phyloP scores from a whole-genome alignment of 331 rosid genomes.

The Cydonia oblonga region DNA sequence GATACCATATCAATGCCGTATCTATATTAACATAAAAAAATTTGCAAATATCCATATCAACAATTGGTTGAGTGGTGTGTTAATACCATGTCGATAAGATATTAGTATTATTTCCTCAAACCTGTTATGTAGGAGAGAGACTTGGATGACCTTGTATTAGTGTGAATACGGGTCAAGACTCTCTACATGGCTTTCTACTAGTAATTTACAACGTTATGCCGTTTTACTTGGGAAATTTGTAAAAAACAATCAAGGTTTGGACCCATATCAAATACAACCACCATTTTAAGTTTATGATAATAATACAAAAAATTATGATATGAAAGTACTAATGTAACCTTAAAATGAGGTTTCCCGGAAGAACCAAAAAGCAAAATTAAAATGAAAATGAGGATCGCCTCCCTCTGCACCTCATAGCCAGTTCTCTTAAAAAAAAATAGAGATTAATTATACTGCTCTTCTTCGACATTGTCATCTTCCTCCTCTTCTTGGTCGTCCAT shows the following conservation, averaged over 20 bases:
- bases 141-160: neutral
- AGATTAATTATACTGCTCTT: conserved; percentile 19
- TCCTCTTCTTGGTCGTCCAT: conserved; percentile 51
- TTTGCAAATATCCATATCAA: too few species aligned
- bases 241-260: too few species aligned
- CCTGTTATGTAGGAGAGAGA: neutral
- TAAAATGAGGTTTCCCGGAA: too few species aligned
- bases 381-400: conserved; percentile 19
- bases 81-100: too few species aligned
- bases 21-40: too few species aligned
- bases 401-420: conserved; percentile 68
- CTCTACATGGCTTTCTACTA: neutral
- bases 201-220: neutral
- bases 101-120: neutral
- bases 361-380: too few species aligned
- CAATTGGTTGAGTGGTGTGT: neutral
- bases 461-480: conserved; percentile 13
- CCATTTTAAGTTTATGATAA: too few species aligned
- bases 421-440: conserved; percentile 42
- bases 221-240: too few species aligned
- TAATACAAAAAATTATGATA: too few species aligned
- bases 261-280: too few species aligned
- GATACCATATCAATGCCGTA: neutral
- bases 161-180: neutral
- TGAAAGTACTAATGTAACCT: too few species aligned